Conservation (phyloP, 768 basidiomycete species). For the Mycena vulgaris region DNA sequence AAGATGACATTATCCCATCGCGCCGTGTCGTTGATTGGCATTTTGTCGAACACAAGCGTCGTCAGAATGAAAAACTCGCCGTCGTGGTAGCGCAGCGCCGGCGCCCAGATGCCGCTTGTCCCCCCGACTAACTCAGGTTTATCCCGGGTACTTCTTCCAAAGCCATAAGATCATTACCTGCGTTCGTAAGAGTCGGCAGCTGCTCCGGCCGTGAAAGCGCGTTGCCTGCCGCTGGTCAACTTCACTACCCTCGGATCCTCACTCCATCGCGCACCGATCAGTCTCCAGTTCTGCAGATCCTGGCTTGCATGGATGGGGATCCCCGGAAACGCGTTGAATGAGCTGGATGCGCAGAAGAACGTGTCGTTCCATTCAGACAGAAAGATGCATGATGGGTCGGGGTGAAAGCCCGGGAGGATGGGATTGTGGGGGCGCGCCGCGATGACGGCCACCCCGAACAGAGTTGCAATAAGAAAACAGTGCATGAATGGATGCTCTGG, state of each 20-base stretch:
- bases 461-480: background rate
- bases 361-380: conserved; percentile 44
- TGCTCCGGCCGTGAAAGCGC: conserved; percentile 35
- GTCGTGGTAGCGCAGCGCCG: conserved; percentile 43
- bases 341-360: conserved; percentile 52
- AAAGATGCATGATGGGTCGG: conserved; percentile 53
- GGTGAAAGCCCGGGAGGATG: conserved; percentile 48
- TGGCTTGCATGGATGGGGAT: conserved; percentile 51
- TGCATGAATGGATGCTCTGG: background rate
- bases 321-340: conserved; percentile 54
- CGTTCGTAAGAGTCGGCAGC: conserved; percentile 31
- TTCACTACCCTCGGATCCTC: background rate
- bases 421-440: conserved; percentile 36
- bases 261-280: conserved; percentile 43
- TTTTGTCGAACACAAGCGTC: conserved; percentile 45
- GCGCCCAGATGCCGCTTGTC: conserved; percentile 47
- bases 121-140: conserved; percentile 20
- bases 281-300: conserved; percentile 49
- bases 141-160: background rate
- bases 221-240: conserved; percentile 20
- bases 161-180: conserved; percentile 8
- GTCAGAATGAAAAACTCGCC: conserved; percentile 44
- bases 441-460: background rate
- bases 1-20: conserved; percentile 48
- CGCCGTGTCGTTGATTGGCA: conserved; percentile 36